phyloP scores from a whole-genome alignment of 2,329 filamentous ascomycete species.

The Lasiodiplodia sp. region DNA sequence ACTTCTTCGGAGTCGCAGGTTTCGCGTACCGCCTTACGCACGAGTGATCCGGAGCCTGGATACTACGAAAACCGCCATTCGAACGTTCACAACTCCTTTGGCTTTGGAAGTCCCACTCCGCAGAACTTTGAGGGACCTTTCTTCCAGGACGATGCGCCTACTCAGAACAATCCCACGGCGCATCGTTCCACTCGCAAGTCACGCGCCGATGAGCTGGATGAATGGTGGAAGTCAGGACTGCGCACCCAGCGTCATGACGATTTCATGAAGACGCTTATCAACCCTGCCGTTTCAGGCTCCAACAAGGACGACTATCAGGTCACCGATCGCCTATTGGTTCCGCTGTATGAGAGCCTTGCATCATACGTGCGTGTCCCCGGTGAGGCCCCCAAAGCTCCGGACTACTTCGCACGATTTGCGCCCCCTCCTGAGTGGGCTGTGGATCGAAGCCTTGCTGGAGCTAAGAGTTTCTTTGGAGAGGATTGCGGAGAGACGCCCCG shows the following conservation, averaged over 20 bases:
- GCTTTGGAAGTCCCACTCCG: constrained; percentile 36
- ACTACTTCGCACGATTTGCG: constrained; percentile 52
- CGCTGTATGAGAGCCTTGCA: constrained; percentile 51
- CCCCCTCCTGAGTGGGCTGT: constrained; percentile 48
- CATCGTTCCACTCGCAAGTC: constrained; percentile 36
- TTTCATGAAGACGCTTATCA: constrained; percentile 9
- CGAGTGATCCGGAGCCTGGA: constrained; percentile 22
- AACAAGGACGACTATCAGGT: constrained; percentile 29
- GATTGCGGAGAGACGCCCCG: constrained; percentile 26
- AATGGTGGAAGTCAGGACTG: constrained; percentile 48
- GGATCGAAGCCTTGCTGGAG: constrained; percentile 46
- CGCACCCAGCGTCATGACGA: constrained; percentile 32
- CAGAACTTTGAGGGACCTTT: constrained; percentile 48
- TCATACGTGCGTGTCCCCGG: constrained; percentile 42
- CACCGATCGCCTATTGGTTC: constrained; percentile 49
- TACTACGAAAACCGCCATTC: constrained; percentile 14
- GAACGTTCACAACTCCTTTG: constrained; percentile 17
- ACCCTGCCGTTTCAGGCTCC: constrained; percentile 31
- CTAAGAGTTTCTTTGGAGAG: constrained; percentile 51
- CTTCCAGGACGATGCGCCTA: constrained; percentile 43
- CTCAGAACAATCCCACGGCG: constrained; percentile 38
- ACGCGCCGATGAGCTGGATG: constrained; percentile 47
- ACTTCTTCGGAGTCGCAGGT: constrained; percentile 13
- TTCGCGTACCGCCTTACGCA: constrained; percentile 11
- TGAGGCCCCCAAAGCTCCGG: constrained; percentile 32